Conservation (phyloP, 345 rosid genomes). For the Linum lewisii region DNA sequence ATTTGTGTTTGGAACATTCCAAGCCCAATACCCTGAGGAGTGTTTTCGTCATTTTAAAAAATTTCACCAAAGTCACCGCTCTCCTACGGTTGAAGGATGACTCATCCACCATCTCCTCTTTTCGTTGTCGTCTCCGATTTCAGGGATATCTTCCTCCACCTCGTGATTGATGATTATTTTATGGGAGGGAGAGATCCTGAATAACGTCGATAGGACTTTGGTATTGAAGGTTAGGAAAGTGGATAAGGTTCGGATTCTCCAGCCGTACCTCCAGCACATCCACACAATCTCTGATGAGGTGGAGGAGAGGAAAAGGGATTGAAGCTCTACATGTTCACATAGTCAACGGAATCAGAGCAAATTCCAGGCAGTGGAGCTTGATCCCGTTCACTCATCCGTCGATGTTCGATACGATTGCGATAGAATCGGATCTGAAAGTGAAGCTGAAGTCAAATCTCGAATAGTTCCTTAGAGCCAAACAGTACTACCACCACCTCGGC, state of each 20-base stretch:
- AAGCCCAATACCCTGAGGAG: too few relatives aligned
- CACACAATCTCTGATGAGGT: constrained; percentile 67
- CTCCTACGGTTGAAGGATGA: too few relatives aligned
- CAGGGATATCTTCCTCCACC: constrained; percentile 54
- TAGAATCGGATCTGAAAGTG: constrained; percentile 61
- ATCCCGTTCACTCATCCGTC: constrained; percentile 67
- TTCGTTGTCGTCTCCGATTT: too few relatives aligned
- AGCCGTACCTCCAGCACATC: constrained; percentile 82
- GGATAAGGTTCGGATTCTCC: constrained; percentile 66
- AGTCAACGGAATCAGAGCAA: constrained; percentile 7
- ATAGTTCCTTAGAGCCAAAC: constrained; percentile 49
- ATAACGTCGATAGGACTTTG: constrained; percentile 35
- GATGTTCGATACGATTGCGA: constrained; percentile 58
- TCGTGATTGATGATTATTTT: constrained; percentile 56
- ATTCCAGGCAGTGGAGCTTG: constrained; percentile 77
- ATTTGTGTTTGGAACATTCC: too few relatives aligned
- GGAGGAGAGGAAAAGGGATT: constrained; percentile 43
- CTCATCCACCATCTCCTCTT: too few relatives aligned
- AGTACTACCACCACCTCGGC: constrained; percentile 59
- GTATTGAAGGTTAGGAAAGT: constrained; percentile 63
- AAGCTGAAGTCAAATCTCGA: constrained; percentile 61
- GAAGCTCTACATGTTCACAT: constrained; percentile 52
- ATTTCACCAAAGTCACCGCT: too few relatives aligned
- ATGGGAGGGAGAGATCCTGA: constrained; percentile 71
- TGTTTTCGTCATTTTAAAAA: too few relatives aligned